A percentile compares a stretch with the other conserved stretches of the same genome.
Conservation (phyloP, 495 filamentous ascomycete genomes). For the Penicillium coffeae region DNA sequence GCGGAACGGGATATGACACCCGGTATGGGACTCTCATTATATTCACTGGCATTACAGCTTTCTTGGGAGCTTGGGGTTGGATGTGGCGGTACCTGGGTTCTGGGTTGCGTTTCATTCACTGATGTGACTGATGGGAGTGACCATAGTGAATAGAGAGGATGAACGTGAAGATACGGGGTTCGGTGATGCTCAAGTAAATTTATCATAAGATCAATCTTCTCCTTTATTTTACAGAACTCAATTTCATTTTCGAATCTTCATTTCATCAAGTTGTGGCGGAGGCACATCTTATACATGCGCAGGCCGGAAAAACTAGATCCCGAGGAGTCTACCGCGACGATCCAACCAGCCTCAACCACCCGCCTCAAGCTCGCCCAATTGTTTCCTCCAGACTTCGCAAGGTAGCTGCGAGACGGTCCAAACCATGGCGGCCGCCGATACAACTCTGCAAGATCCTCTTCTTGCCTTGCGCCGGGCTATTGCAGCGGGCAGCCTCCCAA, state of each 20-base stretch:
- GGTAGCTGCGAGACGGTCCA: neutral
- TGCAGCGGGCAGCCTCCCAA: constrained; percentile 58
- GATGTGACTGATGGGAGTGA: neutral
- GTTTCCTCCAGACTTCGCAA: constrained; percentile 2
- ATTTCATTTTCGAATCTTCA: no score
- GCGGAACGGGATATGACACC: constrained; percentile 33
- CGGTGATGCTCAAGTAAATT: neutral
- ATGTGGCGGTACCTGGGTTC: constrained; percentile 28
- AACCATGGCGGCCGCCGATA: constrained; percentile 32
- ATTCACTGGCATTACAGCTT: constrained; percentile 43
- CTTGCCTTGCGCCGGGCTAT: constrained; percentile 76
- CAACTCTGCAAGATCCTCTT: constrained; percentile 62
- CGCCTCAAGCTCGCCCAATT: constrained; percentile 5
- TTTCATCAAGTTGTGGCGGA: no score
- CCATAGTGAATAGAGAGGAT: neutral
- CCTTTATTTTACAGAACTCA: no score
- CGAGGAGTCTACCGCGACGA: constrained; percentile 9
- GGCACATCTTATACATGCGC: neutral
- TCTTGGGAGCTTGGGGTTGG: constrained; percentile 35
- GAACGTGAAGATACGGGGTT: neutral
- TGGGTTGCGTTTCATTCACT: constrained; percentile 4
- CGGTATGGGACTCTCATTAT: constrained; percentile 43
- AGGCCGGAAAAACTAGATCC: constrained; percentile 3
- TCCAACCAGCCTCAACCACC: constrained; percentile 9
- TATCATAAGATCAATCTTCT: neutral